phyloP scores from a whole-genome alignment of 768 basidiomycete genomes.

The Sporobolomyces phaffii region DNA sequence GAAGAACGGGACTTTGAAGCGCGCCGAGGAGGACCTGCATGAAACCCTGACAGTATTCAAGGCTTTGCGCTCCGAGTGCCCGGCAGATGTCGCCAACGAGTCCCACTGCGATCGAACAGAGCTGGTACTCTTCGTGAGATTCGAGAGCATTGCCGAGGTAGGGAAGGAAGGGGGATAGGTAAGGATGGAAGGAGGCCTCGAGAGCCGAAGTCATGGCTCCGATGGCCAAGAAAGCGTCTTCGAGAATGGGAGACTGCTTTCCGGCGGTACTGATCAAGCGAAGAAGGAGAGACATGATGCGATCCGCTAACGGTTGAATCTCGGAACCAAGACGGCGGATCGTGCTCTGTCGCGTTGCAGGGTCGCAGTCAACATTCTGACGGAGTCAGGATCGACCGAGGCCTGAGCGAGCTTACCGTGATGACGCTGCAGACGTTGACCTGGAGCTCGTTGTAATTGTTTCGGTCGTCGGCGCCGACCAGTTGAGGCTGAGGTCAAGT shows the following conservation, averaged over 20 bases:
- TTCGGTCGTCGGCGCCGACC: conserved; percentile 87
- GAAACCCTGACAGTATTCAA: conserved; percentile 76
- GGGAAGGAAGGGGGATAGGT: conserved; percentile 76
- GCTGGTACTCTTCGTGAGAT: conserved; percentile 86
- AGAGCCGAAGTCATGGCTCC: conserved; percentile 77
- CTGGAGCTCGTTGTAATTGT: conserved; percentile 98
- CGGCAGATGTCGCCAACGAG: conserved; percentile 95
- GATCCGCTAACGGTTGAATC: conserved; percentile 81
- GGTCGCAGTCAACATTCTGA: too few species aligned
- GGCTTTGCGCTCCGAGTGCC: conserved; percentile 75
- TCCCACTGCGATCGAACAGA: conserved; percentile 92
- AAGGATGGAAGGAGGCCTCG: conserved; percentile 69
- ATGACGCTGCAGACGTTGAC: conserved; percentile 88
- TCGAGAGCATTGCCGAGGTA: conserved; percentile 83
- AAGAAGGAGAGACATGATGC: conserved; percentile 87
- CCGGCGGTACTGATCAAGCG: conserved; percentile 78
- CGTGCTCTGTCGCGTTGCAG: conserved; percentile 59
- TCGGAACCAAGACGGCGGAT: conserved; percentile 75
- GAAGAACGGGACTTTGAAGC: conserved; percentile 79
- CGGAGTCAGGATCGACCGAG: too few species aligned
- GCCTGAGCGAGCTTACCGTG: conserved; percentile 57
- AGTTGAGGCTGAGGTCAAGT: conserved; percentile 64
- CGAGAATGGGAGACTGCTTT: conserved; percentile 88
- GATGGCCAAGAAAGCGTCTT: conserved; percentile 91
- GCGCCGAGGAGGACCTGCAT: conserved; percentile 90